These are phyloP conservation scores for Pichia californica DNA, from an alignment of 805 yeast species.

Conservation along the genomic window DNA sequence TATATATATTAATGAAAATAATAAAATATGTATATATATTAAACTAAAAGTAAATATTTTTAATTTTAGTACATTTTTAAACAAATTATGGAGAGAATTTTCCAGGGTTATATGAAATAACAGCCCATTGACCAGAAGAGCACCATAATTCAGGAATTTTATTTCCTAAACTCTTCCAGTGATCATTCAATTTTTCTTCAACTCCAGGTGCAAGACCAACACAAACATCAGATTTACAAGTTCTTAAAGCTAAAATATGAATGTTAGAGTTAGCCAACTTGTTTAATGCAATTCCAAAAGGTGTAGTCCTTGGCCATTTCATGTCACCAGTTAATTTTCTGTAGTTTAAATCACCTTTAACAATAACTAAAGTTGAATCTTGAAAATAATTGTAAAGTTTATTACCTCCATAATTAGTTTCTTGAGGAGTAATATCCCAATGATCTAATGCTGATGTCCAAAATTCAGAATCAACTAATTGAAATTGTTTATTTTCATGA, in stretches of 20 bases:
- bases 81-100: no score
- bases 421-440: conserved; percentile 56
- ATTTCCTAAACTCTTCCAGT: conserved; percentile 52
- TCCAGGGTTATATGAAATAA: conserved; percentile 55
- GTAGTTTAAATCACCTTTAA: conserved; percentile 95
- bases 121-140: conserved; percentile 91
- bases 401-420: conserved; percentile 50
- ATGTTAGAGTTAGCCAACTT: conserved; percentile 58
- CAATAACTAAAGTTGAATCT: conserved; percentile 64
- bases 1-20: no score
- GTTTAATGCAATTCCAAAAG: conserved; percentile 66
- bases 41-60: no score
- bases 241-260: conserved; percentile 70
- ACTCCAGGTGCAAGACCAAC: conserved; percentile 75
- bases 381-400: conserved; percentile 54
- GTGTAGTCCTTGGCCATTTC: conserved; percentile 77
- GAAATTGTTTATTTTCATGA: conserved; percentile 40
- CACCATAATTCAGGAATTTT: conserved; percentile 75
- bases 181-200: conserved; percentile 57
- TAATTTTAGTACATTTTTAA: no score
- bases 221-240: conserved; percentile 93
- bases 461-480: conserved; percentile 57
- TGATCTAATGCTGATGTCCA: conserved; percentile 83
- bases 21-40: no score
- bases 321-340: conserved; percentile 90